phyloP scores from a whole-genome alignment of 108 stramenopile genomes.

The Stephanodiscus minutulus region DNA sequence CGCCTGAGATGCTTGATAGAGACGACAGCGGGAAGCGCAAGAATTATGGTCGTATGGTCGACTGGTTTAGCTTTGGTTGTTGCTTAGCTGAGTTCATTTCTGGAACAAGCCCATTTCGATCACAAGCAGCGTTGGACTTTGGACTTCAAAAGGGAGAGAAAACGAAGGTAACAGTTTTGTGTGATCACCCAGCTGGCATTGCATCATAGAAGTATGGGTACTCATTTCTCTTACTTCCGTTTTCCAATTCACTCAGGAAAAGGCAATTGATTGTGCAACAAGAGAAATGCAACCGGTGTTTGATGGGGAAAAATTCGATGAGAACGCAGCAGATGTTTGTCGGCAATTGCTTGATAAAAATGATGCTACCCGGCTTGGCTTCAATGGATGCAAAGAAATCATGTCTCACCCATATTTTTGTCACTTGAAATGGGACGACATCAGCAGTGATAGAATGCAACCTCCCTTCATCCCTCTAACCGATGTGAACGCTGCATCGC shows the following conservation, averaged over 20 bases:
- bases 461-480: constrained; percentile 91
- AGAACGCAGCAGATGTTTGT: constrained; percentile 82
- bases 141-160: constrained; percentile 73
- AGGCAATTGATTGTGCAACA: constrained; percentile 84
- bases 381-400: constrained; percentile 85
- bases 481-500: constrained; percentile 92
- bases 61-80: constrained; percentile 97
- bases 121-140: constrained; percentile 85
- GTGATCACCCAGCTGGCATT: background rate
- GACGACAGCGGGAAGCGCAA: constrained; percentile 83
- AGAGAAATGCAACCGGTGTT: constrained; percentile 91
- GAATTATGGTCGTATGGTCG: constrained; percentile 85
- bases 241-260: constrained; percentile 54
- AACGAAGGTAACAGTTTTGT: constrained; percentile 59
- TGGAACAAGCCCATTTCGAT: constrained; percentile 92
- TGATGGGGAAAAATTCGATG: constrained; percentile 65
- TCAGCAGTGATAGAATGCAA: constrained; percentile 64
- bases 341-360: constrained; percentile 77
- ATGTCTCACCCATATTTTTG: constrained; percentile 93
- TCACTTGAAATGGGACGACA: constrained; percentile 82
- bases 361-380: constrained; percentile 78
- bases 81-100: constrained; percentile 92
- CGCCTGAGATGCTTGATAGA: constrained; percentile 93
- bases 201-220: too few relatives aligned
- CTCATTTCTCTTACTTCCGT: too few relatives aligned